These are phyloP conservation scores for Selaginella tamariscina DNA, from an alignment of 75 land plant species.

Conservation along the genomic window DNA sequence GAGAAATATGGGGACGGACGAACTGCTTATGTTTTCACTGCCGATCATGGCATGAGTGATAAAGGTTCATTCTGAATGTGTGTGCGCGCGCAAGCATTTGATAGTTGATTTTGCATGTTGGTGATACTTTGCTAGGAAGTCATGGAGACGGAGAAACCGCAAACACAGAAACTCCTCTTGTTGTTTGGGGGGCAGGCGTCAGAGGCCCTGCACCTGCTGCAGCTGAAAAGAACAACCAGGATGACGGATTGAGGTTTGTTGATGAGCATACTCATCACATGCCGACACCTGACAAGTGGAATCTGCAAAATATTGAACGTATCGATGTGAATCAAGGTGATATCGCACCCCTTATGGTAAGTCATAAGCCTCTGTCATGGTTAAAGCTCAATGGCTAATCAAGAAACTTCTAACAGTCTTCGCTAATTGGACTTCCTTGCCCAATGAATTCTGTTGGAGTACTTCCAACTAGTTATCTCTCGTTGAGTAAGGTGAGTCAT, in stretches of 20 bases:
- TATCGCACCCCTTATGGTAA: slow-evolving; percentile 94
- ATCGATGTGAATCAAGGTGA: slow-evolving; percentile 96
- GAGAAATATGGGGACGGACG: slow-evolving; percentile 53
- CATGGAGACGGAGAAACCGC: slow-evolving; percentile 97
- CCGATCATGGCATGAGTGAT: slow-evolving; percentile 99
- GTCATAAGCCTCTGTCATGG: neutral
- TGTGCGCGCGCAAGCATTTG: neutral
- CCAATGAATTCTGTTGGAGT: slow-evolving; percentile 90
- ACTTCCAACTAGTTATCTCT: slow-evolving; percentile 58
- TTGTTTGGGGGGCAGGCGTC: slow-evolving; percentile 94
- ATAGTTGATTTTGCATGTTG: neutral
- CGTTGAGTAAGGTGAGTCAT: slow-evolving; percentile 49
- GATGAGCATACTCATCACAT: slow-evolving; percentile 78
- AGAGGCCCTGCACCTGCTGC: slow-evolving; percentile 41
- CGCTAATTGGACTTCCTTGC: slow-evolving; percentile 74
- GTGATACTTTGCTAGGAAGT: slow-evolving; percentile 43
- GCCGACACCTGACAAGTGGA: slow-evolving; percentile 76
- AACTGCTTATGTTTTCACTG: slow-evolving; percentile 85
- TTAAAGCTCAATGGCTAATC: slow-evolving; percentile 11
- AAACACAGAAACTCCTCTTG: slow-evolving; percentile 92
- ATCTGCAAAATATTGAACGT: slow-evolving; percentile 56
- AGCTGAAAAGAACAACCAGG: slow-evolving; percentile 26
- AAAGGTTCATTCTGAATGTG: slow-evolving; percentile 48
- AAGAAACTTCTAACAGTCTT: slow-evolving; percentile 59
- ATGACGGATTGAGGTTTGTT: slow-evolving; percentile 51